Conservation (phyloP, 495 filamentous ascomycete species). For the Podospora australis region DNA sequence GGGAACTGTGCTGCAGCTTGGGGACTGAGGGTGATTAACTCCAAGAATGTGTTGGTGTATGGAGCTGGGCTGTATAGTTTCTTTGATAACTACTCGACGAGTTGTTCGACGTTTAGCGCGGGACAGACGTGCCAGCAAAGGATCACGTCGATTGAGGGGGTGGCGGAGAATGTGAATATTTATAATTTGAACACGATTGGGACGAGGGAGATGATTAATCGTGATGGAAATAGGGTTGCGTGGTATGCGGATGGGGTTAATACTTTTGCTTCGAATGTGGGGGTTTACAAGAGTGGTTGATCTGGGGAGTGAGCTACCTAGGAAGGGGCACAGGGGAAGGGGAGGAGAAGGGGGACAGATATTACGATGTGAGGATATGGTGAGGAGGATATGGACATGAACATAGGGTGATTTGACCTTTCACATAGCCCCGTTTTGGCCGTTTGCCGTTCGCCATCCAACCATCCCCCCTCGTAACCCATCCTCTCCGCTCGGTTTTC, state of each 20-base stretch:
- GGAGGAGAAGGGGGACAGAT: background rate
- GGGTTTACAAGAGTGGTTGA: constrained; percentile 33
- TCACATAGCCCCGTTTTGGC: background rate
- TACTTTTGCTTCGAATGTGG: constrained; percentile 40
- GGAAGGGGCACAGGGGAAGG: background rate
- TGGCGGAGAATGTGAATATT: constrained; percentile 39
- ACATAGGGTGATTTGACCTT: background rate
- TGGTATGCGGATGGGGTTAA: constrained; percentile 41
- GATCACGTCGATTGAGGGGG: constrained; percentile 46
- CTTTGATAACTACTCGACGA: constrained; percentile 54
- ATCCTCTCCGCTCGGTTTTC: background rate
- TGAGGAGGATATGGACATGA: background rate
- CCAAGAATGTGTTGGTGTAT: constrained; percentile 54
- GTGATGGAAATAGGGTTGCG: constrained; percentile 32
- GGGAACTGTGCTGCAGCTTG: constrained; percentile 55
- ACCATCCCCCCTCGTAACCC: background rate
- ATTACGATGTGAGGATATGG: background rate
- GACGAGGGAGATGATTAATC: constrained; percentile 40
- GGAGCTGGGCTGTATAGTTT: constrained; percentile 72
- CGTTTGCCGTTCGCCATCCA: background rate
- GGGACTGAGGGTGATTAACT: constrained; percentile 59
- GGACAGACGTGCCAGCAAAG: constrained; percentile 50
- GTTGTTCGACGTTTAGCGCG: constrained; percentile 36
- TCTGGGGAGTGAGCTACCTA: background rate
- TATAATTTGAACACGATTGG: constrained; percentile 53